Evolutionary conservation across 345 rosid species (phyloP).

Genomic region (Angophora floribunda): DNA sequence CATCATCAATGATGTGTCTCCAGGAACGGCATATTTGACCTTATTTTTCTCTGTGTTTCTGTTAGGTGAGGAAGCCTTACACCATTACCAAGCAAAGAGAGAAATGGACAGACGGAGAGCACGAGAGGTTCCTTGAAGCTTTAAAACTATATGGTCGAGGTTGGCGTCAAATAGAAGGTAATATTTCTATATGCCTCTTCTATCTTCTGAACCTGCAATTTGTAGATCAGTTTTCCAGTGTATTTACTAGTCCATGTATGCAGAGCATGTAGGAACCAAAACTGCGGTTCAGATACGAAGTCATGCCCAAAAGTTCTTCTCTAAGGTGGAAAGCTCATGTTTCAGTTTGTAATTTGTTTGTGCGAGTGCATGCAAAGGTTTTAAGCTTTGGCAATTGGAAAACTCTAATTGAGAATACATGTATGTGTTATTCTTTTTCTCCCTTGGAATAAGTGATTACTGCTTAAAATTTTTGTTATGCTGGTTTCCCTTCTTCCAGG

Average conservation of each 20-base stretch:
- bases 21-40: background rate
- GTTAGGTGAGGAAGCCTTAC: conserved; percentile 74
- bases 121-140: conserved; percentile 81
- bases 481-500: conserved; percentile 24
- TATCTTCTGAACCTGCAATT: background rate
- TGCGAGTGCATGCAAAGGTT: background rate
- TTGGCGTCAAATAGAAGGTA: conserved; percentile 88
- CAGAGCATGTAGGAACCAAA: conserved; percentile 87
- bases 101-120: conserved; percentile 89
- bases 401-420: background rate
- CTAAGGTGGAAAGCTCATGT: conserved; percentile 41
- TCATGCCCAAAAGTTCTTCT: conserved; percentile 96
- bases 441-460: background rate
- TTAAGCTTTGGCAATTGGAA: background rate
- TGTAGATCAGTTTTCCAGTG: background rate
- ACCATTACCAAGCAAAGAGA: conserved; percentile 77
- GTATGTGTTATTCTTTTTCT: background rate
- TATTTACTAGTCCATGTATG: conserved; percentile 2
- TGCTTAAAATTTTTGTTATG: background rate
- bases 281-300: conserved; percentile 92
- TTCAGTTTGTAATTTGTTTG: background rate
- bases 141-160: conserved; percentile 74
- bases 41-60: background rate
- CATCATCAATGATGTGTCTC: background rate
- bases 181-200: background rate